These are phyloP conservation scores for Aspergillus tamarii DNA, from an alignment of 2,329 filamentous ascomycete species.

Conservation along the genomic window DNA sequence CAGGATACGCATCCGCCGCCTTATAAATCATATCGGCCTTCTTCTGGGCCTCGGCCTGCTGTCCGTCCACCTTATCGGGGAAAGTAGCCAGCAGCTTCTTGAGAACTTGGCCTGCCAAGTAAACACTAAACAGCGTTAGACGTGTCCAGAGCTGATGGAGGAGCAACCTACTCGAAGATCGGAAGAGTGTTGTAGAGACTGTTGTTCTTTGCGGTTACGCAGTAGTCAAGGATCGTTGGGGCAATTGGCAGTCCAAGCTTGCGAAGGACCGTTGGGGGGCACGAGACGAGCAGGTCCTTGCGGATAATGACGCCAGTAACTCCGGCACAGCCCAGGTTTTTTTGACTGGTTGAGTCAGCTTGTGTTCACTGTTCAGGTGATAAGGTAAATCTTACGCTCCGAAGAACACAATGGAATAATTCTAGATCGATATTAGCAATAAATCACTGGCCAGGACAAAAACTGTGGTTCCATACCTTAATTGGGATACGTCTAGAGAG, in stretches of 20 bases:
- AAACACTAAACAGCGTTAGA: constrained; percentile 64
- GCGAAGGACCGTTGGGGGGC: constrained; percentile 68
- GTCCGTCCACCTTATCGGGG: constrained; percentile 71
- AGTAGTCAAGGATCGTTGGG: constrained; percentile 80
- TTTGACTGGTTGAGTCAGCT: constrained; percentile 59
- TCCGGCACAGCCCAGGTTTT: constrained; percentile 86
- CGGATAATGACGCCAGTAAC: constrained; percentile 84
- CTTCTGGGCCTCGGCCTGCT: constrained; percentile 71
- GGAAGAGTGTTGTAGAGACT: constrained; percentile 94
- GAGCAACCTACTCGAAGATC: constrained; percentile 63
- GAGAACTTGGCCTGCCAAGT: constrained; percentile 85
- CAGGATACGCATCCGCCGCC: constrained; percentile 72
- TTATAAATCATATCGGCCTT: constrained; percentile 80
- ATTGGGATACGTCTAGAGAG: constrained; percentile 63
- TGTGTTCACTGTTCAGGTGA: not conserved
- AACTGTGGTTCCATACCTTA: constrained; percentile 12
- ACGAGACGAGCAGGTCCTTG: constrained; percentile 67
- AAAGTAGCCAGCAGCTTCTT: constrained; percentile 69
- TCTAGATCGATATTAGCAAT: constrained; percentile 10
- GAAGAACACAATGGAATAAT: constrained; percentile 83
- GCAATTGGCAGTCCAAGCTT: constrained; percentile 60
- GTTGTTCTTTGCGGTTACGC: constrained; percentile 87
- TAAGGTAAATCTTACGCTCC: constrained; percentile 19
- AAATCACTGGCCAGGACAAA: not conserved
- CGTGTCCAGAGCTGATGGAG: constrained; percentile 3